Evolutionary conservation across 257 asterid genomes (phyloP), one percentile per base, ranked within the genome.

Genomic region (Solanum clarkiae): DNA sequence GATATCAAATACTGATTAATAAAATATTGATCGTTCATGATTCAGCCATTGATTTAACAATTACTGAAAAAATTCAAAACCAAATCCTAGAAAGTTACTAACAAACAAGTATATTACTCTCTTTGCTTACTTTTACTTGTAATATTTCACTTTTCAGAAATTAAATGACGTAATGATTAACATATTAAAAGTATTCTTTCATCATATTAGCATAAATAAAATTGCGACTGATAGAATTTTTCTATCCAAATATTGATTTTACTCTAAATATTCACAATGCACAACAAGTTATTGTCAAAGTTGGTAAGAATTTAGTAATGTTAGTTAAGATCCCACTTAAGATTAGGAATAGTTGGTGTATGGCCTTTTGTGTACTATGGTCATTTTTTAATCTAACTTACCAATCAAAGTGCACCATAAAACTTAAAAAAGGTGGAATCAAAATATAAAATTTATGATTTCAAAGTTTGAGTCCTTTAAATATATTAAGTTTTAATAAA

Each of bases 111-210:
- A n/a, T 20, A 59, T 0, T 20, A 9, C 3, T 55, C n/a, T 8
- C 2, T 6, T 0, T 13, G 0, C n/a, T 59, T 5, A 0, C 4
- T 10, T 59, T 59, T 59, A 8, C 7, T 59, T 59, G 3, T 59
- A 0, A 57, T 1, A 1, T 59, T 59, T 59, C 1, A 0, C 0
- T n/a, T 4, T 59, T 4, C 12, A 10, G 8, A 0, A 59, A 10
- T n/a, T 0, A n/a, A 59, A n/a, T 2, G n/a, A 13, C 0, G n/a
- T 10, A 0, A 20, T 59, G 8, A 59, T 1, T 24, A n/a, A 51
- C 0, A 59, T 6, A 0, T n/a, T n/a, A 10, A 57, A n/a, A 59
- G 0, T n/a, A 10, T 20, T 1, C 0, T 59, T 59, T 10, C 15
- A n/a, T 10, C 32, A n/a, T n/a, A 59, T 59, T 14, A 10, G 4